Evolutionary conservation across 192 early-diverging fungal genomes (phyloP).

Genomic region (Spinellus fusiger): DNA sequence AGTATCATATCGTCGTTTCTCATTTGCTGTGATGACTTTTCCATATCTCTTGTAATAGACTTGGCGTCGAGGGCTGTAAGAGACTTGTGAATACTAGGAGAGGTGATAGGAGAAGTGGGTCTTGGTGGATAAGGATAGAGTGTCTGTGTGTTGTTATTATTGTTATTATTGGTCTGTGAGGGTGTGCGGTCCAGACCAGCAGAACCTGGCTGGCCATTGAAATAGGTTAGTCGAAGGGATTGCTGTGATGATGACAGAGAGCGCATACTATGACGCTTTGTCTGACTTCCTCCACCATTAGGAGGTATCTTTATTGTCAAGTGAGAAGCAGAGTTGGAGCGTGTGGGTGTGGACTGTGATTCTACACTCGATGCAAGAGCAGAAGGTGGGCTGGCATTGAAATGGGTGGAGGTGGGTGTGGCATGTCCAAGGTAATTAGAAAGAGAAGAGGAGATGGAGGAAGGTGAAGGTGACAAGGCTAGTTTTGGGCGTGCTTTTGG

Average conservation of each 20-base stretch:
- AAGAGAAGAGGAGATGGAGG: slow-evolving; percentile 5
- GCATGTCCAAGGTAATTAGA: slow-evolving; percentile 8
- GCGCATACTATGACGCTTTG: slow-evolving; percentile 26
- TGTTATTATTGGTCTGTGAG: neutral
- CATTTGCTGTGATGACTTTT: slow-evolving; percentile 20
- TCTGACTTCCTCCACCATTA: slow-evolving; percentile 28
- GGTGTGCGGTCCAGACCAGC: slow-evolving; percentile 17
- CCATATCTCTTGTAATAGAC: slow-evolving; percentile 31
- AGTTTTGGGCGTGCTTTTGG: neutral
- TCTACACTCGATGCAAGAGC: neutral
- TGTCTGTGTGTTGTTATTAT: neutral
- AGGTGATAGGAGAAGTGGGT: slow-evolving; percentile 27
- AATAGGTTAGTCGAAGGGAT: slow-evolving; percentile 7
- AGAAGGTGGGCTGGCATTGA: neutral
- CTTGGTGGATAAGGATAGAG: slow-evolving; percentile 8
- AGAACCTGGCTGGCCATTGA: neutral
- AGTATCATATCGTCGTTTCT: slow-evolving; percentile 5
- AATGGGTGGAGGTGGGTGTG: slow-evolving; percentile 1
- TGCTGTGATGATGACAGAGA: slow-evolving; percentile 9
- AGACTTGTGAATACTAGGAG: slow-evolving; percentile 36
- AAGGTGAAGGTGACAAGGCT: neutral
- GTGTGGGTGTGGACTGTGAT: neutral
- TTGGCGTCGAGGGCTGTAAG: slow-evolving; percentile 46
- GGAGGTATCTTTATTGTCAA: slow-evolving; percentile 21
- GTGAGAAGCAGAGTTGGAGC: slow-evolving; percentile 2